These are phyloP conservation scores for Sordariomycetes sp. DNA, from an alignment of 2,329 filamentous ascomycete genomes.

Conservation along the genomic window DNA sequence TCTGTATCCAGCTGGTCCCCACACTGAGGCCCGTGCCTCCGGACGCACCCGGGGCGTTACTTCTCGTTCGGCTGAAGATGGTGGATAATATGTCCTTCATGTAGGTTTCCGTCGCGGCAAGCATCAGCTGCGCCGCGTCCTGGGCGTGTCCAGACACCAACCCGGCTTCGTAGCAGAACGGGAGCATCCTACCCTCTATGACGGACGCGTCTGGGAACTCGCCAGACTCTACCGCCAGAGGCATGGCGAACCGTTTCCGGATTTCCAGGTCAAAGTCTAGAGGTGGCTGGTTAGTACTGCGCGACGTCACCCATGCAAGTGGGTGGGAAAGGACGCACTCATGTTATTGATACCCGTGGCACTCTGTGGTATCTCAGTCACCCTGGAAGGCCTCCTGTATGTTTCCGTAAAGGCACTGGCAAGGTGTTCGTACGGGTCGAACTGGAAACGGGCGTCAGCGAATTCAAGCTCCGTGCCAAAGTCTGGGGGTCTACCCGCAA, in stretches of 20 bases:
- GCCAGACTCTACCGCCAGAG: slow-evolving; percentile 52
- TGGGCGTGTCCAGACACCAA: slow-evolving; percentile 42
- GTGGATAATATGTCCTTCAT: slow-evolving; percentile 53
- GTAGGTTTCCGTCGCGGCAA: slow-evolving; percentile 51
- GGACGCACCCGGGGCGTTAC: slow-evolving; percentile 50
- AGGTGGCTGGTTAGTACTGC: not conserved
- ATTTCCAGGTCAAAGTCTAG: slow-evolving; percentile 55
- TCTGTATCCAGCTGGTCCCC: slow-evolving; percentile 62
- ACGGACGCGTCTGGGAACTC: slow-evolving; percentile 54
- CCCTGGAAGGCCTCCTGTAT: slow-evolving; percentile 27
- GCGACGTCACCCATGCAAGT: not conserved
- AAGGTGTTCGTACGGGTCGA: slow-evolving; percentile 40
- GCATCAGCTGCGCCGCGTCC: slow-evolving; percentile 51
- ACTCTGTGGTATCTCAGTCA: slow-evolving; percentile 51
- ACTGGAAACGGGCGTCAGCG: slow-evolving; percentile 17
- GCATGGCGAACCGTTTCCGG: slow-evolving; percentile 49
- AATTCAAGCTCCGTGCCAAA: not conserved
- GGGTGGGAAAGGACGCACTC: slow-evolving; percentile 38
- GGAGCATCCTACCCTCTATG: slow-evolving; percentile 52
- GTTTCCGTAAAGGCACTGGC: slow-evolving; percentile 37
- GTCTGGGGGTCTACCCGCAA: not conserved
- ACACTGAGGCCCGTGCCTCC: slow-evolving; percentile 50
- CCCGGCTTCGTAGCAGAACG: slow-evolving; percentile 54
- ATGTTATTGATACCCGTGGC: slow-evolving; percentile 64
- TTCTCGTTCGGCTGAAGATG: slow-evolving; percentile 49